A percentile compares a stretch with the other conserved stretches of the same genome.
Conservation (phyloP, 257 asterid species). For the Apocynum venetum region DNA sequence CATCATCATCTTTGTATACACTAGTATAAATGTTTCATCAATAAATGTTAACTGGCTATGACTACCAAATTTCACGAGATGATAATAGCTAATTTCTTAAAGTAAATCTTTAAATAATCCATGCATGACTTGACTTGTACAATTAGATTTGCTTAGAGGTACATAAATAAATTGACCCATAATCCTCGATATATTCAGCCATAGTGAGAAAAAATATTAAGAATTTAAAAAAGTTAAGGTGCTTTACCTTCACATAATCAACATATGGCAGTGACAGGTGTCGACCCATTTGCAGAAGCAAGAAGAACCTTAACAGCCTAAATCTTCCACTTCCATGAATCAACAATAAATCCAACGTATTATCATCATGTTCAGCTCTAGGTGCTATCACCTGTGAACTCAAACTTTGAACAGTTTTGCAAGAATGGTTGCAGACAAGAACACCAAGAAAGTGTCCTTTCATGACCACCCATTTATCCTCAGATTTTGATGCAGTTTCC, state of each 20-base stretch:
- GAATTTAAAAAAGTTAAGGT: not conserved
- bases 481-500: conserved; percentile 37
- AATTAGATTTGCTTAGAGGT: not conserved
- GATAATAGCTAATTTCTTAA: not conserved
- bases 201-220: not conserved
- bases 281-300: conserved; percentile 73
- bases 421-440: conserved; percentile 87
- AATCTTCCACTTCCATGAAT: conserved; percentile 89
- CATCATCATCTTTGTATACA: not conserved
- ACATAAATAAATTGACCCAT: too few species aligned
- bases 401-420: conserved; percentile 92
- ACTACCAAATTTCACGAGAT: not conserved
- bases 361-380: conserved; percentile 91
- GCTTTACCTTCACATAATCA: conserved; percentile 82
- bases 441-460: conserved; percentile 84
- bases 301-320: conserved; percentile 77
- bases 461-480: conserved; percentile 75
- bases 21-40: not conserved
- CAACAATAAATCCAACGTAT: conserved; percentile 70
- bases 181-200: not conserved
- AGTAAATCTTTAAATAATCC: not conserved
- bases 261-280: conserved; percentile 89
- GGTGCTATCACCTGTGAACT: conserved; percentile 98
- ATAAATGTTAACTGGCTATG: not conserved
- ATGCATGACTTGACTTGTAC: not conserved